These are phyloP conservation scores for Thamnidium elegans DNA, from an alignment of 192 early-diverging fungal species.

Conservation along the genomic window DNA sequence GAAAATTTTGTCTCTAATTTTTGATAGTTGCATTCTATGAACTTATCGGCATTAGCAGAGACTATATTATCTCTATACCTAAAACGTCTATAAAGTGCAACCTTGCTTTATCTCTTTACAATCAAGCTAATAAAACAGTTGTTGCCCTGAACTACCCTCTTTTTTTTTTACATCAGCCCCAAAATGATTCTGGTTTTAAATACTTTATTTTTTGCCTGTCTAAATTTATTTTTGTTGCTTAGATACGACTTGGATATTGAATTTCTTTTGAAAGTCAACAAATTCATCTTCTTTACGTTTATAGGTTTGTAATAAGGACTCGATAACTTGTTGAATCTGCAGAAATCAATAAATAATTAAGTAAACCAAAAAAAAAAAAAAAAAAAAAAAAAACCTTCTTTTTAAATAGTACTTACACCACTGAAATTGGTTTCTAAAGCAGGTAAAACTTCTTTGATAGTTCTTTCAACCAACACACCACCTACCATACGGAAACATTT, in stretches of 20 bases:
- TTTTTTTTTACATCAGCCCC: too few relatives aligned
- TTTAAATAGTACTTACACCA: conserved; percentile 52
- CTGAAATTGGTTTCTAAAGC: conserved; percentile 82
- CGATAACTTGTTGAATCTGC: conserved; percentile 75
- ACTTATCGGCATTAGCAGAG: too few relatives aligned
- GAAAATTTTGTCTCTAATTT: too few relatives aligned
- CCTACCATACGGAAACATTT: conserved; percentile 94
- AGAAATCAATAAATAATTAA: conserved; percentile 9
- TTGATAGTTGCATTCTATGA: too few relatives aligned
- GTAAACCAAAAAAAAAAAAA: background rate
- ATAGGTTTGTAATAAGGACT: conserved; percentile 73
- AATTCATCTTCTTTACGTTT: conserved; percentile 90
- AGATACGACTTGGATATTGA: conserved; percentile 70
- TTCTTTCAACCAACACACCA: conserved; percentile 91
- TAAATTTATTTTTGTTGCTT: conserved; percentile 29
- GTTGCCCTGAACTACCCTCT: too few relatives aligned
- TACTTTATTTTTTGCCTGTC: too few relatives aligned
- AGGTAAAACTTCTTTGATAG: conserved; percentile 88
- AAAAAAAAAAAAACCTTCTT: too few relatives aligned
- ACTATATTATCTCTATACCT: too few relatives aligned
- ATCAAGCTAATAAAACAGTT: too few relatives aligned
- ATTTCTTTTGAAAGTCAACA: conserved; percentile 83
- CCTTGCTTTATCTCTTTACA: too few relatives aligned
- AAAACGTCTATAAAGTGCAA: too few relatives aligned
- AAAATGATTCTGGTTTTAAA: too few relatives aligned